These are phyloP conservation scores for Cryptococcus maquisensis DNA, from an alignment of 1,284 basidiomycete species.

Conservation along the genomic window DNA sequence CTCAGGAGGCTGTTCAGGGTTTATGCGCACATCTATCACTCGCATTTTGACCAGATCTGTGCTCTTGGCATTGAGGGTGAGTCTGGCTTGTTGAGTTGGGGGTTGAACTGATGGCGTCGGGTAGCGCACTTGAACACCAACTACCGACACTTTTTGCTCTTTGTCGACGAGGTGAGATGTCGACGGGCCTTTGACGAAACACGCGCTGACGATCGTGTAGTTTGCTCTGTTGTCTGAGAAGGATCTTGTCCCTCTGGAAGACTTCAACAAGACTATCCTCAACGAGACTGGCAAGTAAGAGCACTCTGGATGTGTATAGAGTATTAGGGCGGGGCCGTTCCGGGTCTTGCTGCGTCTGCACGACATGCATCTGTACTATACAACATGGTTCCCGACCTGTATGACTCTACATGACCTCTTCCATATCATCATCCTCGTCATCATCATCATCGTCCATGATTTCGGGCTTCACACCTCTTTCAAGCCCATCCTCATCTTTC, in stretches of 20 bases:
- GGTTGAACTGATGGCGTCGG: too few species aligned
- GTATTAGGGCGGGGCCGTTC: too few species aligned
- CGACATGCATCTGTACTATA: neutral
- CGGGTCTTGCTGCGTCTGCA: neutral
- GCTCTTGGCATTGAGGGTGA: constrained; percentile 94
- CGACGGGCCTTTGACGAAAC: neutral
- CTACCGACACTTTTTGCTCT: constrained; percentile 96
- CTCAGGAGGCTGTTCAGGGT: constrained; percentile 90
- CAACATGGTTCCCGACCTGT: neutral
- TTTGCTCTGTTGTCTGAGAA: constrained; percentile 97
- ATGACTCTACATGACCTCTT: constrained; percentile 8
- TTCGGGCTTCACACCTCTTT: constrained; percentile 11
- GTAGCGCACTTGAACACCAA: constrained; percentile 97
- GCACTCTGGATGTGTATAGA: neutral
- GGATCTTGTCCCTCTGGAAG: constrained; percentile 90
- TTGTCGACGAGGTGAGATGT: constrained; percentile 77
- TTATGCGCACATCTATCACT: constrained; percentile 98
- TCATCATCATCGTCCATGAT: constrained; percentile 19
- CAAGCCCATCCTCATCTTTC: neutral
- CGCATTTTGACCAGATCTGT: constrained; percentile 98
- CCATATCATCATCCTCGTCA: constrained; percentile 12
- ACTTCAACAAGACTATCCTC: constrained; percentile 93
- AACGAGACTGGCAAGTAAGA: constrained; percentile 56
- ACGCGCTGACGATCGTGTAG: constrained; percentile 48
- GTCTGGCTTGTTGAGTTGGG: constrained; percentile 13